A percentile compares a stretch with the other conserved stretches of the same genome.
Conservation (phyloP, 2,329 filamentous ascomycete genomes). For the Chrysoporthe deuterocubensis region DNA sequence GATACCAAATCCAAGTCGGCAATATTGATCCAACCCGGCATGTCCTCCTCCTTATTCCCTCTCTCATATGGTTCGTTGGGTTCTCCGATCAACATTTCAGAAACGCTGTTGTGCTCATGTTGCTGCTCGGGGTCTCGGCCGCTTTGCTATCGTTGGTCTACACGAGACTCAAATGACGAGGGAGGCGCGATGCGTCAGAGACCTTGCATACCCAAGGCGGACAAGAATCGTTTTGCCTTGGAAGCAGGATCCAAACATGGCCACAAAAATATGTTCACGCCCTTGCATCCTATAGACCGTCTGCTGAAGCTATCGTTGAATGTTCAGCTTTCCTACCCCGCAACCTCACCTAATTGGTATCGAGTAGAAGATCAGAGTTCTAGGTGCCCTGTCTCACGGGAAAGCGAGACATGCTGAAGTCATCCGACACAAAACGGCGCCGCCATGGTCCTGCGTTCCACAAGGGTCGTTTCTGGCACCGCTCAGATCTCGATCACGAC, state of each 20-base stretch:
- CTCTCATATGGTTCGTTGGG: not conserved
- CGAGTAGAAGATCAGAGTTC: not conserved
- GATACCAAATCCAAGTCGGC: slow-evolving; percentile 6
- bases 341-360: not conserved
- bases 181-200: not conserved
- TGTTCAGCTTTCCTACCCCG: not conserved
- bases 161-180: not conserved
- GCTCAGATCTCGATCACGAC: slow-evolving; percentile 13
- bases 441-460: slow-evolving; percentile 12
- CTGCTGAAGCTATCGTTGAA: not conserved
- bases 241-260: not conserved
- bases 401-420: slow-evolving; percentile 1
- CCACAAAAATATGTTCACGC: slow-evolving; percentile 2
- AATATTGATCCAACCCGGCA: not conserved
- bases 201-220: not conserved
- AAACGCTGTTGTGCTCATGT: not conserved
- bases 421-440: slow-evolving; percentile 1
- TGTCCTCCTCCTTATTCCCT: not conserved
- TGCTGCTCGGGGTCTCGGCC: not conserved
- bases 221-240: not conserved
- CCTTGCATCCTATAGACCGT: slow-evolving; percentile 3
- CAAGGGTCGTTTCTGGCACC: slow-evolving; percentile 17
- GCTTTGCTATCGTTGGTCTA: not conserved
- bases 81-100: too few species aligned
- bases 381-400: slow-evolving; percentile 8